Evolutionary conservation across 768 basidiomycete species (phyloP).

Genomic region (Naganishia friedmannii): DNA sequence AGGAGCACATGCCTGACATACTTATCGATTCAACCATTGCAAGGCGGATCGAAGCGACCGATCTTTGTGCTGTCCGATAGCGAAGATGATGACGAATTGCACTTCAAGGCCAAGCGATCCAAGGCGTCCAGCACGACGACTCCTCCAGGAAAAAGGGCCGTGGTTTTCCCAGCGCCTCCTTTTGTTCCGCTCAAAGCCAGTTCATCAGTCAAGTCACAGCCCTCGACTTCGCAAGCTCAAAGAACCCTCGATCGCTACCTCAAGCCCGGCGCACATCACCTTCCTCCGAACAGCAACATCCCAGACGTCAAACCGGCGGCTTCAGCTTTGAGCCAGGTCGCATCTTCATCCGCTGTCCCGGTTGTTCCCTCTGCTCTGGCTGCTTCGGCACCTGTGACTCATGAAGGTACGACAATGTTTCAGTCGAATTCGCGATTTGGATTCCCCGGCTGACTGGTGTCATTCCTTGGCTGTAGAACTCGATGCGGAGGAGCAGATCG

Average conservation of each 20-base stretch:
- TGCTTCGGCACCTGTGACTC: neutral
- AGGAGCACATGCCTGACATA: neutral
- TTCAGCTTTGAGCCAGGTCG: neutral
- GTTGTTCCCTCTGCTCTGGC: neutral
- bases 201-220: neutral
- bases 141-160: neutral
- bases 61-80: conserved; percentile 19
- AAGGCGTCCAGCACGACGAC: conserved; percentile 1
- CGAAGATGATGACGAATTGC: conserved; percentile 11
- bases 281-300: neutral
- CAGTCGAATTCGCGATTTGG: too few relatives aligned
- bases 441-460: neutral
- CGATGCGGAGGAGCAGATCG: conserved; percentile 1
- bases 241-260: conserved; percentile 3
- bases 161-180: neutral
- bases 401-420: neutral
- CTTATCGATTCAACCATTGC: neutral
- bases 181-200: neutral
- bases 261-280: neutral
- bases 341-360: neutral
- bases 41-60: conserved; percentile 9
- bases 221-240: neutral
- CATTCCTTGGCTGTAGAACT: neutral
- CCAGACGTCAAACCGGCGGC: neutral
- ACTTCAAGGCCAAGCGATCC: conserved; percentile 4